These are phyloP conservation scores for Ceratonia siliqua DNA, from an alignment of 306 rosid genomes.

Conservation along the genomic window DNA sequence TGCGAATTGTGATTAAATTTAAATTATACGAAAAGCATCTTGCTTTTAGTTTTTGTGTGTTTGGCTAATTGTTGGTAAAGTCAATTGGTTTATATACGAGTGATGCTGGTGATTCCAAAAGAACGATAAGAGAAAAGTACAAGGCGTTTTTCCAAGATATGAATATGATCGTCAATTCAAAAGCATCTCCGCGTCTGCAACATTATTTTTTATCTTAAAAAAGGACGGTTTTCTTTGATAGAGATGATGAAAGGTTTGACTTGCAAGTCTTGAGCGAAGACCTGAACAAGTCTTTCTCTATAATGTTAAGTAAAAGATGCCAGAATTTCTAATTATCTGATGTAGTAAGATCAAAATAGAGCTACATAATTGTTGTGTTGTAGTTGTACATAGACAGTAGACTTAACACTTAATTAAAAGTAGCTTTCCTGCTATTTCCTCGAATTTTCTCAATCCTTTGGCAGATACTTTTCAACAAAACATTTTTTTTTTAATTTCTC, in stretches of 20 bases:
- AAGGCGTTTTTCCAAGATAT: not conserved
- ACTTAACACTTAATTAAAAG: not conserved
- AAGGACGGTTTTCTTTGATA: not conserved
- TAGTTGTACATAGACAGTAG: not conserved
- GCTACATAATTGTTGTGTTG: not conserved
- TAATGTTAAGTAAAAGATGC: not conserved
- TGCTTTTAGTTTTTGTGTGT: not conserved
- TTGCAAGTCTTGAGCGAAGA: conserved; percentile 53
- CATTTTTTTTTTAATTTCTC: too few species aligned
- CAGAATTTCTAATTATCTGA: too few species aligned
- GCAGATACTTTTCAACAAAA: not conserved
- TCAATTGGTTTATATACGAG: not conserved
- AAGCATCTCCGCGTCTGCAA: conserved; percentile 46
- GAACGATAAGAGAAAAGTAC: not conserved
- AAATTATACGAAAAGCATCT: too few species aligned
- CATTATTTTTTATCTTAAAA: not conserved
- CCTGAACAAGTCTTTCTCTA: conserved; percentile 37
- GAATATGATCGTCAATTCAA: conserved; percentile 34
- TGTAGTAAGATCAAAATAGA: too few species aligned
- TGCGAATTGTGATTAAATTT: not conserved
- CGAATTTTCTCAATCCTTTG: conserved; percentile 32
- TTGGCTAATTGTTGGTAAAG: not conserved
- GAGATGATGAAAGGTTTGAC: conserved; percentile 40
- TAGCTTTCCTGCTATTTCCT: conserved; percentile 38
- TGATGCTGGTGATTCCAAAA: not conserved